These are phyloP conservation scores for Ophiognomonia clavigignenti-juglandacearum DNA, from an alignment of 2,329 filamentous ascomycete genomes.

Conservation along the genomic window DNA sequence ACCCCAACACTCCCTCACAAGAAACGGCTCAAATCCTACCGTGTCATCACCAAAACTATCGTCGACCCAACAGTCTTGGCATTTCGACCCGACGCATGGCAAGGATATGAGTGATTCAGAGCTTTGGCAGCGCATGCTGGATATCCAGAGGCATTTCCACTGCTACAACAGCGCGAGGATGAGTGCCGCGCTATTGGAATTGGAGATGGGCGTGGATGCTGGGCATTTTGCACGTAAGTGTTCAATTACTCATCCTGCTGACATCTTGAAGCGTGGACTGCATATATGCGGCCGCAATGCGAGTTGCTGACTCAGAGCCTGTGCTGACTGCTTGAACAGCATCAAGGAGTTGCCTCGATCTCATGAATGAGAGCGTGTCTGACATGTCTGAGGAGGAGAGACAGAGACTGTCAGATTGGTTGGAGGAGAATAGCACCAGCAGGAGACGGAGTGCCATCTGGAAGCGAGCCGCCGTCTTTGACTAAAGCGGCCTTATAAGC, in stretches of 20 bases:
- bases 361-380: constrained; percentile 27
- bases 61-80: constrained; percentile 7
- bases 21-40: constrained; percentile 1
- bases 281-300: neutral
- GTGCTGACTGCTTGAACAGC: constrained; percentile 16
- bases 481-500: too few relatives aligned
- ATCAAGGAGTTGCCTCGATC: constrained; percentile 25
- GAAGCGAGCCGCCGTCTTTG: neutral
- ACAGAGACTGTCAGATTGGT: constrained; percentile 20
- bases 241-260: too few relatives aligned
- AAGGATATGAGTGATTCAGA: constrained; percentile 28
- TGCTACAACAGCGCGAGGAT: constrained; percentile 41
- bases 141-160: constrained; percentile 34
- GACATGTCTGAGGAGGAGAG: constrained; percentile 22
- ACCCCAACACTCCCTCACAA: neutral
- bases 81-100: constrained; percentile 21
- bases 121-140: constrained; percentile 39
- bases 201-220: constrained; percentile 27
- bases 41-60: constrained; percentile 2
- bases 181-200: constrained; percentile 35
- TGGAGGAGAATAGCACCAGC: constrained; percentile 8
- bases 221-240: constrained; percentile 32
- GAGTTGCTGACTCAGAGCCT: constrained; percentile 4
- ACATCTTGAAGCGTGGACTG: neutral
- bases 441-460: constrained; percentile 9